A percentile compares a stretch with the other conserved stretches of the same genome.
Evolutionary conservation across 1,139 yeast species (phyloP).

Genomic region (Yamadazyma trypodendri): DNA sequence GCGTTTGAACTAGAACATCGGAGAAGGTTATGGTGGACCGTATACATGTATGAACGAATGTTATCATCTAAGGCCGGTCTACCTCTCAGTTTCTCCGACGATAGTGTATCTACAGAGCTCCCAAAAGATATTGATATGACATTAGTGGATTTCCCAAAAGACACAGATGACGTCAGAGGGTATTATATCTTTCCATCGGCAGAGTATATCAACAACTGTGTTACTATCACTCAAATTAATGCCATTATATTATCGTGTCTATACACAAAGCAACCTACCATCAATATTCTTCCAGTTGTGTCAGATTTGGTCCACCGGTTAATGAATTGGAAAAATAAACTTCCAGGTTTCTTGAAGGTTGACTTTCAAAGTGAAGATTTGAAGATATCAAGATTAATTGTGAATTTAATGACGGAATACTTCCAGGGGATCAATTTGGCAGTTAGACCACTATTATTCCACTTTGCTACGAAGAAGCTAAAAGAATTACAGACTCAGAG

Average conservation of each 20-base stretch:
- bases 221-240: conserved; percentile 76
- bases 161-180: conserved; percentile 48
- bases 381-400: conserved; percentile 63
- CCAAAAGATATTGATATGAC: conserved; percentile 72
- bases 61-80: conserved; percentile 81
- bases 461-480: conserved; percentile 71
- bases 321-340: conserved; percentile 65
- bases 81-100: conserved; percentile 76
- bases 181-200: conserved; percentile 79
- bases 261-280: conserved; percentile 74
- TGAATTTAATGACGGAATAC: conserved; percentile 81
- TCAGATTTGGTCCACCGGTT: conserved; percentile 69
- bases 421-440: conserved; percentile 84
- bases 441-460: conserved; percentile 75
- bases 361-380: conserved; percentile 59
- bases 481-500: conserved; percentile 47
- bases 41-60: conserved; percentile 86
- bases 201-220: conserved; percentile 75
- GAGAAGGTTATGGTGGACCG: conserved; percentile 89
- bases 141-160: conserved; percentile 49
- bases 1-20: conserved; percentile 76
- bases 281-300: conserved; percentile 71
- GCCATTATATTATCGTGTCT: conserved; percentile 70
- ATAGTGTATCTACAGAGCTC: conserved; percentile 71
- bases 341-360: conserved; percentile 64